Base-by-base conservation (phyloP, 257 asterid species). In the Salvia splendens region DNA sequence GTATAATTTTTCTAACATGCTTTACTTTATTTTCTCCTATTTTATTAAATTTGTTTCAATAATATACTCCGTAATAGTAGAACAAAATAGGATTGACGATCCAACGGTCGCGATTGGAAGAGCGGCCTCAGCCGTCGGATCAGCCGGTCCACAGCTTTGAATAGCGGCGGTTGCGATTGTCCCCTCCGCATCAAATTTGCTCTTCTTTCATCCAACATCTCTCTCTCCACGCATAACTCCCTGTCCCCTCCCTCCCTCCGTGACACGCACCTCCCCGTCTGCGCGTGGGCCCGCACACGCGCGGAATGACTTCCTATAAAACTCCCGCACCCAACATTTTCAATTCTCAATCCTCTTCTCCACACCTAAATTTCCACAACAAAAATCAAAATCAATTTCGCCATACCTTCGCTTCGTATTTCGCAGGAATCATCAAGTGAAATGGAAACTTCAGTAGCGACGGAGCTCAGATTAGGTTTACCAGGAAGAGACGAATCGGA, bases 391-490 rank as follows among this genome's bases (percentile, higher is more conserved):
- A 38, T 24, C 30, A 24, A 24, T 20, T 36, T 36, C 1, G 4
- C 1, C 4, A 6, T 36, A 36, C 7, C 7, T 36, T 36, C 8
- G 5, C 7, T 36, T 6, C 10, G 42, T 6, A 5, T 38, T 5
- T 5, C 8, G 8, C 8, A 38, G 42, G 5, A 38, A 38, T 5
- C 8, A 5, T 5, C 6, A 38, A 66, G 11, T 36, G 77, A 1
- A 51, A 75, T 68, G 80, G 80, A 74, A 70, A 66, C 38, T 24
- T 48, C 77, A 32, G 75, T 66, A 2, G 77, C 36, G 33, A 91
- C 96, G 5, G 96, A 91, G 63, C 75, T 91, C 32, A 85, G 85
- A 76, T 65, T 92, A 50, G 97, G 92, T 0, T 47, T 92, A 12
- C 97, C 97, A 5, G 98, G 98, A 43, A 77, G 79, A 35, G 91